phyloP scores from a whole-genome alignment of 73 alveolate genomes.

The Symbiodinium pilosum region DNA sequence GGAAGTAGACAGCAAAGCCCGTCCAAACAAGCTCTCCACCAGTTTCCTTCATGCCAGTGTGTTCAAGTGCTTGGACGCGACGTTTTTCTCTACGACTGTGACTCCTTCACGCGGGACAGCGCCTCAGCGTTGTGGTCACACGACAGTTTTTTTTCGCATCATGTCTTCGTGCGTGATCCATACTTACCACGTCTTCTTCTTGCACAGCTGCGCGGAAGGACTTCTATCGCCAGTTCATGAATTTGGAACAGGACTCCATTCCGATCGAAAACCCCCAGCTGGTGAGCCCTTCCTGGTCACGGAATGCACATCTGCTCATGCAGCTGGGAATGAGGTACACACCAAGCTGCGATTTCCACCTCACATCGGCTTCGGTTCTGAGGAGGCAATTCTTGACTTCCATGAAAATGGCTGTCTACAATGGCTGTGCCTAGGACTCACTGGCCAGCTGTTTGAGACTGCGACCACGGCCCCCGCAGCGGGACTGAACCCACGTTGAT shows the following conservation, averaged over 20 bases:
- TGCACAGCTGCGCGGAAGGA: too few relatives aligned
- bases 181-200: too few relatives aligned
- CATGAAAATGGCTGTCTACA: neutral
- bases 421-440: slow-evolving; percentile 2
- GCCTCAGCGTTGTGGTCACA: too few relatives aligned
- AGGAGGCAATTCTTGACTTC: neutral
- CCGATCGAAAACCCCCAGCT: slow-evolving; percentile 13
- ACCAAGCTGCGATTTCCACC: slow-evolving; percentile 41
- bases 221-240: slow-evolving; percentile 58
- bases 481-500: too few relatives aligned
- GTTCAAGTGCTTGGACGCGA: slow-evolving; percentile 65
- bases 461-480: slow-evolving; percentile 44
- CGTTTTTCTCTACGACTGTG: slow-evolving; percentile 56
- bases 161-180: too few relatives aligned
- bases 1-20: too few relatives aligned
- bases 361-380: slow-evolving; percentile 58
- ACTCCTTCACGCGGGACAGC: slow-evolving; percentile 66
- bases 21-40: too few relatives aligned
- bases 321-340: neutral
- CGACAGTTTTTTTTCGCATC: too few relatives aligned
- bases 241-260: slow-evolving; percentile 47
- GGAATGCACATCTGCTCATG: neutral
- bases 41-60: too few relatives aligned
- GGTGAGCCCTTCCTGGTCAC: neutral
- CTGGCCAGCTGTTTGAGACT: slow-evolving; percentile 45